Evolutionary conservation across 2,329 filamentous ascomycete species (phyloP).

Genomic region (Amauroascus verrucosus): DNA sequence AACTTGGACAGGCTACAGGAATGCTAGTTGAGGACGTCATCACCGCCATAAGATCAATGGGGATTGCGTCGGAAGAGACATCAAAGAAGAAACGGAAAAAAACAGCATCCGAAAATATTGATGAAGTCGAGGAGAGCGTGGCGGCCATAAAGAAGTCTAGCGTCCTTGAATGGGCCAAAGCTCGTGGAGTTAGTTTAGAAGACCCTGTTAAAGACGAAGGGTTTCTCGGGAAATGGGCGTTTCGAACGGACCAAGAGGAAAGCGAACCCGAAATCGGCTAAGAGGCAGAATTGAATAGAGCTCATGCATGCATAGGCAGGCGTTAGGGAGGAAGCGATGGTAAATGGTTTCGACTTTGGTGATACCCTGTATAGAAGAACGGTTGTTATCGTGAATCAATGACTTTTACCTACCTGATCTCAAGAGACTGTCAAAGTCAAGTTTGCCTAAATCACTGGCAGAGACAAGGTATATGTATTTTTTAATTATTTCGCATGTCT

Average conservation of each 20-base stretch:
- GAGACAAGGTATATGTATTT: neutral
- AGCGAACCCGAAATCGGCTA: constrained; percentile 17
- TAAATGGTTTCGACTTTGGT: neutral
- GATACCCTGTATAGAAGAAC: constrained; percentile 12
- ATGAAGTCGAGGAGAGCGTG: constrained; percentile 20
- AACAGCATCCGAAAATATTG: constrained; percentile 18
- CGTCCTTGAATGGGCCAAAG: constrained; percentile 57
- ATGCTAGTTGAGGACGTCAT: constrained; percentile 80
- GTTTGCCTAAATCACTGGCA: neutral
- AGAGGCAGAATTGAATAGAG: neutral
- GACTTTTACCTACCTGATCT: neutral
- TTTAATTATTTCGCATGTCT: constrained; percentile 2
- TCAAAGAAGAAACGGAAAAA: constrained; percentile 44
- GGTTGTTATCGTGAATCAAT: constrained; percentile 1
- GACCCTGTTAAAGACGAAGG: constrained; percentile 62
- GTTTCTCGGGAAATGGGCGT: constrained; percentile 59
- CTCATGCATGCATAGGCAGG: constrained; percentile 6
- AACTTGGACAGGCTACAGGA: constrained; percentile 68
- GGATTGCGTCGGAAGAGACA: constrained; percentile 48
- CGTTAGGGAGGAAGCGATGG: constrained; percentile 3
- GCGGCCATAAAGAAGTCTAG: constrained; percentile 47
- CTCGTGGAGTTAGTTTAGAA: constrained; percentile 52
- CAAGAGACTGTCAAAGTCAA: neutral
- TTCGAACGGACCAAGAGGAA: constrained; percentile 29
- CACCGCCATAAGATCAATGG: constrained; percentile 68